Conservation (phyloP, 2,329 filamentous ascomycete species). For the Uncinocarpus reesii region DNA sequence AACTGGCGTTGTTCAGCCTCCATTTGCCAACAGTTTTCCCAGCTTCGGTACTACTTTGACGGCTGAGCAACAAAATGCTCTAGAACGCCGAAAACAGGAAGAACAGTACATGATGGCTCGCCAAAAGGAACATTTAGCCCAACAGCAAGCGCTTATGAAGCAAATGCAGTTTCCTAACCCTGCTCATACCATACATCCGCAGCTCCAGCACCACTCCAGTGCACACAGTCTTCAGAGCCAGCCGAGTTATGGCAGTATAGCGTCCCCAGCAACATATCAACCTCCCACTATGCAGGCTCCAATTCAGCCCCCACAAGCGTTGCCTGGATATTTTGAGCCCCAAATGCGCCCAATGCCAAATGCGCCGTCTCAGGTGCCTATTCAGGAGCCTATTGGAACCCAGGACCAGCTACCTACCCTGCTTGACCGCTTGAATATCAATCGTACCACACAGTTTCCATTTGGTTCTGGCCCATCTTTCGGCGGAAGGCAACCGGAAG, state of each 20-base stretch:
- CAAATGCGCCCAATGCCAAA: conserved; percentile 35
- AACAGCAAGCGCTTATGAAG: conserved; percentile 68
- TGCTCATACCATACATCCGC: conserved; percentile 43
- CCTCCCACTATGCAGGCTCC: conserved; percentile 50
- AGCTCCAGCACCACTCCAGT: conserved; percentile 85
- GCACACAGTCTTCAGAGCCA: conserved; percentile 94
- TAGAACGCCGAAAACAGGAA: conserved; percentile 93
- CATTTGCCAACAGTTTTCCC: conserved; percentile 85
- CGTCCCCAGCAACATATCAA: conserved; percentile 67
- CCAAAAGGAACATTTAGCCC: conserved; percentile 83
- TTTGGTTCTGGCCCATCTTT: conserved; percentile 38
- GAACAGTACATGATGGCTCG: conserved; percentile 95
- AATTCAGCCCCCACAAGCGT: conserved; percentile 48
- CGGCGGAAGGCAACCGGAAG: conserved; percentile 33
- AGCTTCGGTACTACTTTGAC: conserved; percentile 94
- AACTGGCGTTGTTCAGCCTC: conserved; percentile 62
- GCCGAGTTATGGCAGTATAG: conserved; percentile 89
- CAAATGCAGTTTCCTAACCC: conserved; percentile 57
- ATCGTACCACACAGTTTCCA: conserved; percentile 41
- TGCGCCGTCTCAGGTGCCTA: conserved; percentile 34
- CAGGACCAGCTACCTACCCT: conserved; percentile 61
- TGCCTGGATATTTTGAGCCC: conserved; percentile 60
- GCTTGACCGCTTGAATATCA: conserved; percentile 56
- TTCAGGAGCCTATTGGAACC: conserved; percentile 43
- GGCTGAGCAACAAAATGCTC: conserved; percentile 92